A percentile compares a stretch with the other conserved stretches of the same genome.
phyloP scores from a whole-genome alignment of 345 rosid genomes.

The Gynandropsis gynandra region DNA sequence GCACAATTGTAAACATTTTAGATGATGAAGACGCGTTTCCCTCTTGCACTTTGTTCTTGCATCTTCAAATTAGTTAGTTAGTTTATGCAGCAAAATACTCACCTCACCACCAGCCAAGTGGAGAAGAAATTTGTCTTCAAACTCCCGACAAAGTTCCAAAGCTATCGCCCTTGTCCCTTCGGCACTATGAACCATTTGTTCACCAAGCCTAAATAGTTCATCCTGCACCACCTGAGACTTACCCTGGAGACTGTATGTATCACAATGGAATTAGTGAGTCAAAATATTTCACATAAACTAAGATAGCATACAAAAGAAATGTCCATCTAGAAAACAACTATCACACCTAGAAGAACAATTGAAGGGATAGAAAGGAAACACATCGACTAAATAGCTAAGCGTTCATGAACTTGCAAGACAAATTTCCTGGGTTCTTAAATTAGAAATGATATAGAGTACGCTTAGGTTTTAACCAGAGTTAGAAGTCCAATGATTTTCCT shows the following conservation, averaged over 20 bases:
- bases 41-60: background rate
- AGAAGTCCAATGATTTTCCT: background rate
- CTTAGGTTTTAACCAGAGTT: background rate
- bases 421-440: slow-evolving; percentile 2
- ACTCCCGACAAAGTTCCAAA: slow-evolving; percentile 93
- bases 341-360: background rate
- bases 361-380: slow-evolving; percentile 18
- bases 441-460: background rate
- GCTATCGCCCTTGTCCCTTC: slow-evolving; percentile 94
- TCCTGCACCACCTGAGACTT: slow-evolving; percentile 88
- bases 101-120: slow-evolving; percentile 90
- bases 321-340: slow-evolving; percentile 15
- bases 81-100: slow-evolving; percentile 28
- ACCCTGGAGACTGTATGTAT: slow-evolving; percentile 82
- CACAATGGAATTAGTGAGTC: slow-evolving; percentile 58
- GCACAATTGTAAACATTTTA: background rate
- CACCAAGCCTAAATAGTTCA: slow-evolving; percentile 80
- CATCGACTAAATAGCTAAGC: slow-evolving; percentile 6
- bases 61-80: background rate
- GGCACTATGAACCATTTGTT: slow-evolving; percentile 73
- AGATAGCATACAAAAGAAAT: slow-evolving; percentile 11
- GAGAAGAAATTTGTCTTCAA: slow-evolving; percentile 85
- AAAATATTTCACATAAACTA: slow-evolving; percentile 18
- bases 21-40: background rate
- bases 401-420: slow-evolving; percentile 11